Evolutionary conservation across 2,329 filamentous ascomycete genomes (phyloP), one percentile per base, ranked within the genome.

Genomic region (Paracoccidioides brasiliensis): DNA sequence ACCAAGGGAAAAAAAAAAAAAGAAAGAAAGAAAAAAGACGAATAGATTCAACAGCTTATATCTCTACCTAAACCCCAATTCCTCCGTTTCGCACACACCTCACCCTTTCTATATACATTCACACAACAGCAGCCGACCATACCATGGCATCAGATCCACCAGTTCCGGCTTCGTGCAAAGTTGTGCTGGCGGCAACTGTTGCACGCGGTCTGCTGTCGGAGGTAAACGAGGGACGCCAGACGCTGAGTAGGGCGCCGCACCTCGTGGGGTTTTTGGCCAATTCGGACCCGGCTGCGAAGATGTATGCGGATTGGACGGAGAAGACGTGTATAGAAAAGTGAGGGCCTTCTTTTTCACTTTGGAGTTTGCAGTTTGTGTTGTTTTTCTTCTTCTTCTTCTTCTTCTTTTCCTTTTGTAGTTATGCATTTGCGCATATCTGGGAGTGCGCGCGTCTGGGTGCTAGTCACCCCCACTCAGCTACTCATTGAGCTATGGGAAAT

Each of bases 281-380:
- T 72, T 80, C 81, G 61, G 93, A 98, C 72, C 89, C 90, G 35
- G 88, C 90, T 42, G 91, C 91, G 37, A 78, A 87, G 64, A 89
- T 94, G 76, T 97, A 98, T 69, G 93, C 93, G 55, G 88, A 96
- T 71, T 96, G 89, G 88, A 96, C 91, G 43, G 88, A 89, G 72
- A 96, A 95, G 79, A 96, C 93, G 3, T 95, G 89, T 72, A 81
- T 84, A 71, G 91, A 97, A 71, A 94, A 96, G 90, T 96, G 78
- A 85, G 86, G 69, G 8, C 4, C 12, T n/a, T 9, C 28, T 22
- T 40, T 38, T 40, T 46, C 1, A 10, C 7, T 30, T 7, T 9
- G 3, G 22, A 22, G 22, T 22, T 22, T 22, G 22, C 22, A 22
- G 22, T 22, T 22, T 44, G 3, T 44, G 8, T 38, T 56, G 45